Base-by-base conservation (phyloP, 1,139 yeast genomes). In the Suhomyces panamericanus region DNA sequence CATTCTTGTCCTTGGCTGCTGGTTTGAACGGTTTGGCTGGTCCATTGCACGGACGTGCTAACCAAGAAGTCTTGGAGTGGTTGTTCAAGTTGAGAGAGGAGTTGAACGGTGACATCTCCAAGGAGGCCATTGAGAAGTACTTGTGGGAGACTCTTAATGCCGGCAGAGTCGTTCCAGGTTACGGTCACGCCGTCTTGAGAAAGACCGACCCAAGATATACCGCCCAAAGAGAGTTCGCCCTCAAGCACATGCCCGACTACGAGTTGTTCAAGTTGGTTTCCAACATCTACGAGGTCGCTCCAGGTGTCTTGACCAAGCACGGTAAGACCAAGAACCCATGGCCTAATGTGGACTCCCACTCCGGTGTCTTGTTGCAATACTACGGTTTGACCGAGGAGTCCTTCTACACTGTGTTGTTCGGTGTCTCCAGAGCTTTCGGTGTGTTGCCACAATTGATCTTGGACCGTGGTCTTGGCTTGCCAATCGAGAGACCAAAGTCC, bases 261-360 rank as follows among this genome's bases (percentile, higher is more conserved):
- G 96, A 87, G 63, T 75, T 86, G 73, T 90, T 89, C 83, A 83
- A 86, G 75, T 81, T 90, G 61, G 98, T 90, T 50, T 84, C 95
- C 48, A 81, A 85, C 73, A 86, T 90, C 59, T 89, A 90, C 73
- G 91, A 90, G 69, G 93, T 91, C 64, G 98, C 97, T 53, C 98
- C 98, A 68, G 86, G 81, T 61, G 98, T 91, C 52, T 81, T 91
- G 68, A 86, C 95, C 66, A 81, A 89, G 78, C 98, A 91, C 73
- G 98, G 98, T 73, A 91, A 91, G 83, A 90, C 97, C 66, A 88
- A 89, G 83, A 91, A 90, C 83, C 97, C 97, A 75, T 90, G 93
- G 93, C 98, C 98, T 73, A 91, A 91, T 72, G 98, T 91, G 60
- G 98, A 91, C 75, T 88, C 97, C 49, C 96, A 89, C 75, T 90